Base-by-base conservation (phyloP, 208 protist genomes). In the Kentomonas sorsogonicus region DNA sequence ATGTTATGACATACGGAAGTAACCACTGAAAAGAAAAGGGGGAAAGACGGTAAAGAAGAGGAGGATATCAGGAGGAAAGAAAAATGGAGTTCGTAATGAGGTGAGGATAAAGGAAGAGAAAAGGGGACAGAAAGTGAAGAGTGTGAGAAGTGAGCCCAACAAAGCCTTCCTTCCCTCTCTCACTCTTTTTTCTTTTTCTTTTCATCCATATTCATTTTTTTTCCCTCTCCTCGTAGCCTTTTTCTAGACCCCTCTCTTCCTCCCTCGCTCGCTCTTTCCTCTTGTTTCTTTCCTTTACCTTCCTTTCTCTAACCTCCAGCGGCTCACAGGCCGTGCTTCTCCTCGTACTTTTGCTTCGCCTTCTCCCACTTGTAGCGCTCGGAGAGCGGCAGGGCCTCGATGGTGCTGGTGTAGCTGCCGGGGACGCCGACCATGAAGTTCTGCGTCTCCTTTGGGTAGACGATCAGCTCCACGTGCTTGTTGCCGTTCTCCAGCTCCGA, bases 361-460 rank as follows among this genome's bases (percentile, higher is more conserved):
- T 75, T 78, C 36, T 87, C 79, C 47, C 66, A 65, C 60, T 78
- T 73, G 55, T 77, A 87, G 48, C 79, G 72, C 40, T 87, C 73
- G 16, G 70, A 64, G 30, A 77, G 34, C 1, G 81, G 73, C 9
- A 79, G 63, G 1, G 78, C 85, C 44, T 83, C 72, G 38, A 83
- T 74, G 31, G 74, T 89, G 71, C 79, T 83, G n/a, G 78, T 87
- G 65, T 76, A 79, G 63, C 83, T 79, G 40, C 72, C 77, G 10
- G 77, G 73, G 20, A 78, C 71, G n/a, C 86, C 86, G 0, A 72
- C 65, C 20, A 91, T 50, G 56, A 91, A 91, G 54, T 83, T 63
- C 40, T 74, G 63, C 29, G 79, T 91, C 50, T 87, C 79, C 16
- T 69, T 63, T 16, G 83, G 83, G 69, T 91, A 91, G 18, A 88